Conservation (phyloP, 148 eudicot genomes). For the Persicaria tinctoria region DNA sequence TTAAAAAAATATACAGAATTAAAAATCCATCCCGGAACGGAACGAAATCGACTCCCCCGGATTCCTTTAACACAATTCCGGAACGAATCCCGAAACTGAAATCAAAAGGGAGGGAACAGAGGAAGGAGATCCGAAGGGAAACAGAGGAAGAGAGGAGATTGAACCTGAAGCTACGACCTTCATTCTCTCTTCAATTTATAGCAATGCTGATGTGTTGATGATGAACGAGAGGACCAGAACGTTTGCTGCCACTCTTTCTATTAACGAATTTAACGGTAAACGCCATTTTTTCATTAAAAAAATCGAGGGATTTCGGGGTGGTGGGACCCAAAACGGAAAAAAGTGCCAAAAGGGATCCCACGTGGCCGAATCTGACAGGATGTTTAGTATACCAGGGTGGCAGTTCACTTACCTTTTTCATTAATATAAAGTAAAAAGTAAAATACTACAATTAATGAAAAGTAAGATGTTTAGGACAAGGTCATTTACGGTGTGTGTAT, state of each 20-base stretch:
- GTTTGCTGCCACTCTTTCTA: background rate
- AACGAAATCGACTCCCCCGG: background rate
- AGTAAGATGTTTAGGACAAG: no score
- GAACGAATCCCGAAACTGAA: background rate
- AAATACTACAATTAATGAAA: no score
- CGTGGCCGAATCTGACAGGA: background rate
- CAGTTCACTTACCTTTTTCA: no score
- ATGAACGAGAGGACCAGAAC: background rate
- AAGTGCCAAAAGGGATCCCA: background rate
- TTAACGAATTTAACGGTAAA: no score
- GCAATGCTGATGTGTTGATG: background rate
- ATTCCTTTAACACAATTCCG: constrained; percentile 1
- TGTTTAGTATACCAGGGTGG: no score
- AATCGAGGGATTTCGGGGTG: background rate
- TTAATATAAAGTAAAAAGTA: no score
- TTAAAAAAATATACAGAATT: background rate
- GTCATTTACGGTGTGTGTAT: no score
- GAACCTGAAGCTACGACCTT: background rate
- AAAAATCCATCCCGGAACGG: background rate
- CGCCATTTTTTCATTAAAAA: no score
- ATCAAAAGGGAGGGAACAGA: background rate
- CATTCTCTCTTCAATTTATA: no score
- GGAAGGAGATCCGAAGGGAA: background rate
- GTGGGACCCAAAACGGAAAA: background rate
- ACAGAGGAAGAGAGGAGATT: constrained; percentile 1